These are phyloP conservation scores for Myxozyma neglecta DNA, from an alignment of 805 yeast genomes.

Conservation along the genomic window DNA sequence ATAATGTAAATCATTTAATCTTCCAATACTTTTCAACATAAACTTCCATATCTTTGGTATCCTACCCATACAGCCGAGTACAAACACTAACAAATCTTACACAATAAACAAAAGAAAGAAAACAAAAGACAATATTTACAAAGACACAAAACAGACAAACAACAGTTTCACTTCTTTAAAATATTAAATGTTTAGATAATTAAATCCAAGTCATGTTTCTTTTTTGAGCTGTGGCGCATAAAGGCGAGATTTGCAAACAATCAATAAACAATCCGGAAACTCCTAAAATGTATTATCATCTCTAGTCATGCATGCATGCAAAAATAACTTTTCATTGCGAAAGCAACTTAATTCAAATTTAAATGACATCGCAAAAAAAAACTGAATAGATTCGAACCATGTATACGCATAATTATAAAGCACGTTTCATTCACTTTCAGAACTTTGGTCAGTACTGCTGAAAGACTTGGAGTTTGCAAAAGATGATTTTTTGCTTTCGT, in stretches of 20 bases:
- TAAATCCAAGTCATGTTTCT: too few relatives aligned
- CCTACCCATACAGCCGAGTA: too few relatives aligned
- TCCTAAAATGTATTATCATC: not conserved
- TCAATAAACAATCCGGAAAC: not conserved
- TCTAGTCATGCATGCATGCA: not conserved
- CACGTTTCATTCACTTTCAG: conserved; percentile 1
- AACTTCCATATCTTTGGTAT: too few relatives aligned
- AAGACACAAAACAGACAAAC: too few relatives aligned
- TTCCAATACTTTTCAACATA: not conserved
- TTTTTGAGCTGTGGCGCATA: too few relatives aligned
- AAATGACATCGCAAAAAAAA: not conserved
- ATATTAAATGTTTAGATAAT: too few relatives aligned
- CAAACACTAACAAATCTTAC: too few relatives aligned
- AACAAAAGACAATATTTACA: too few relatives aligned
- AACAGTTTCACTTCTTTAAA: too few relatives aligned
- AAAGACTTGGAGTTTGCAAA: not conserved
- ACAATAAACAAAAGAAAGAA: too few relatives aligned
- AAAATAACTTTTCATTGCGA: not conserved
- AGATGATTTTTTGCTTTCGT: not conserved
- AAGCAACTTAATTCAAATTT: not conserved
- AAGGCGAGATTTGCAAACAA: not conserved
- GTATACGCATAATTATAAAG: not conserved
- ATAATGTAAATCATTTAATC: not conserved
- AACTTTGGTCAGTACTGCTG: not conserved
- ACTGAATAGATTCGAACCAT: not conserved